Evolutionary conservation across 257 asterid species (phyloP), one percentile per base, ranked within the genome.

Genomic region (Capsicum rhomboideum): DNA sequence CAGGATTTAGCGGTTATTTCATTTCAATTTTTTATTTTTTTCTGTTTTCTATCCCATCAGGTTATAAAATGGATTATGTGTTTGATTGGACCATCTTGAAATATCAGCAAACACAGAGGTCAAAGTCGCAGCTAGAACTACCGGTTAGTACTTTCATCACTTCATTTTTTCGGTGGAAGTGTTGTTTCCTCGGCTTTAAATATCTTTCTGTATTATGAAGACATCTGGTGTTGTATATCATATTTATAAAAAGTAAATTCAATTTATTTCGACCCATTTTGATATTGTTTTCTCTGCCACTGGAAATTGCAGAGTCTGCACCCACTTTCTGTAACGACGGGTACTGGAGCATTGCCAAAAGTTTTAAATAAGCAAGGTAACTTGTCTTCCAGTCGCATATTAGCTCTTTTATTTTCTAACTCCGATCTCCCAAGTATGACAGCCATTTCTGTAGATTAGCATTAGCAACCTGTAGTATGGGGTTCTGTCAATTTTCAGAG

Each of bases 1-100:
- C 21, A 50, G 64, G 64, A 28, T 77, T 77, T 77, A 9, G 64
- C 34, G 50, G 64, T 77, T 77, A 50, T 14, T 34, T 49, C 21
- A 2, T 77, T n/a, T 75, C 18, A 50, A 16, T 44, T 18, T 46
- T 23, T 16, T 64, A n/a, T 40, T 40, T 77, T 28, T 28, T 46
- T 77, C 84, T 59, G 82, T 77, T 14, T 42, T 42, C 67, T 61
- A 14, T 61, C 28, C 74, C 44, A 46, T 29, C 85, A 86, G 86
- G 86, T 11, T 84, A 61, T 84, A 84, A 80, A 75, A 40, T 75
- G 85, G 89, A 84, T 42, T 86, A 71, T 50, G 85, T 84, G 20
- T 86, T 86, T 80, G 89, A 86, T 29, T 86, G 89, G 89, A 83
- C 89, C 42, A 84, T 86, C 58, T 78, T 86, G 83, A 86, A 86